Base-by-base conservation (phyloP, 129 eudicot species). In the Silybum marianum region DNA sequence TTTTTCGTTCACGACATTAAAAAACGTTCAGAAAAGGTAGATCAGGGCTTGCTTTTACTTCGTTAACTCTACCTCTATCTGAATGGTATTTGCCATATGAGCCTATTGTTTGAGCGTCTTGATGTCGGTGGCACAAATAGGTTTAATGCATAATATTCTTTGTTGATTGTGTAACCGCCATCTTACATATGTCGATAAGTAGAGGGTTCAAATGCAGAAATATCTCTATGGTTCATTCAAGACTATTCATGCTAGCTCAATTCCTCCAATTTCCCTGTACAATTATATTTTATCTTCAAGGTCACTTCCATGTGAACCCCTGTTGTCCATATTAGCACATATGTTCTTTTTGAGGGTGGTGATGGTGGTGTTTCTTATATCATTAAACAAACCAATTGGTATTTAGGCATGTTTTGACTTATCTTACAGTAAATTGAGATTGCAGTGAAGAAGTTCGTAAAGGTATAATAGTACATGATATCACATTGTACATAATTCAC, bases 11-110 rank as follows among this genome's bases (percentile, higher is more conserved):
- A 90, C 23, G 97, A 95, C 82, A 84, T 78, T 32, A 86, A 84
- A 58, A 87, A 85, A 18, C 99, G 97, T 19, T 86, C 99, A 4
- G 71, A 75, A 71, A 90, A 88, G 99, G 99, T 95, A 83, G 21
- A 71, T 38, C 65, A 19, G 58, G 3, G 16, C 34, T 19, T 72
- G 46, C 66, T n/a, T 78, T 69, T 13, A 28, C 25, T 66, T 82
- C 71, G 3, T 67, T 51, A 11, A 26, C 34, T 28, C 14, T 46
- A 36, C 19, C 48, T 63, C 66, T 62, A 62, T 21, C 69, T 62
- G 69, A 62, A 19, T n/a, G 24, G 69, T 22, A 60, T 60, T n/a
- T 60, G 22, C 67, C 9, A 60, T 60, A 60, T n/a, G 67, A 60
- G 67, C 24, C 24, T 60, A 60, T 60, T 60, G 10, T 60, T 60